Percentiles rank a stretch among this genome's conserved stretches.
Evolutionary conservation across 2,329 filamentous ascomycete genomes (phyloP).

Genomic region (Alternaria conjuncta): DNA sequence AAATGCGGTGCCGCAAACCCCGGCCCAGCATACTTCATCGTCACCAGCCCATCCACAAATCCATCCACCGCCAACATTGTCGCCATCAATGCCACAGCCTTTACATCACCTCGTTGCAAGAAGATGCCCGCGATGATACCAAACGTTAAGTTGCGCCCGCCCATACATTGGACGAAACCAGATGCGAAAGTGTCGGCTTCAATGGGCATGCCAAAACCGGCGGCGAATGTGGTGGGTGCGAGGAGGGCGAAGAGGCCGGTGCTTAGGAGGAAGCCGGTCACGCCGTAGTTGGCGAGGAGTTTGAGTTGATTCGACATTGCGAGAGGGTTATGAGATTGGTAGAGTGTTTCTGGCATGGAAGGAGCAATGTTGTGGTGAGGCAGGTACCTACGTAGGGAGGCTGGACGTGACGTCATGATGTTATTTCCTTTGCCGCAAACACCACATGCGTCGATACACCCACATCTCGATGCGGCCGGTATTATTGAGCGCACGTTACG

Average conservation of each 20-base stretch:
- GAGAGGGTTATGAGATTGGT: neutral
- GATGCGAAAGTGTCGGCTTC: constrained; percentile 16
- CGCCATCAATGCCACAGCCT: constrained; percentile 17
- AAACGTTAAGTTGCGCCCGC: constrained; percentile 21
- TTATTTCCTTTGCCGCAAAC: neutral
- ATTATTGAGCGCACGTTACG: neutral
- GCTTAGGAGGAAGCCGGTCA: constrained; percentile 16
- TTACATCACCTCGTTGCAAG: constrained; percentile 5
- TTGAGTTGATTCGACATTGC: constrained; percentile 9
- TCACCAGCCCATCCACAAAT: constrained; percentile 16
- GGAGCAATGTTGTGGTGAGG: neutral
- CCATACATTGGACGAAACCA: constrained; percentile 26
- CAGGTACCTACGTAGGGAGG: neutral
- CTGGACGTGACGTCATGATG: neutral
- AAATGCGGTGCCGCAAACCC: constrained; percentile 18
- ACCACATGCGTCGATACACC: neutral
- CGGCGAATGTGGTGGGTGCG: constrained; percentile 17
- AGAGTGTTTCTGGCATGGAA: neutral
- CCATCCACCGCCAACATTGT: constrained; percentile 20
- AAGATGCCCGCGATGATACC: constrained; percentile 19
- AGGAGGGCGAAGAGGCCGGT: constrained; percentile 17
- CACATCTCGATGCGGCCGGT: neutral
- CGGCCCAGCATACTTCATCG: constrained; percentile 14
- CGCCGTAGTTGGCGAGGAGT: constrained; percentile 17
- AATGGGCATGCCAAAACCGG: constrained; percentile 20